These are phyloP conservation scores for Dendrobium catenatum DNA, from an alignment of 106 monocot genomes.

Conservation along the genomic window DNA sequence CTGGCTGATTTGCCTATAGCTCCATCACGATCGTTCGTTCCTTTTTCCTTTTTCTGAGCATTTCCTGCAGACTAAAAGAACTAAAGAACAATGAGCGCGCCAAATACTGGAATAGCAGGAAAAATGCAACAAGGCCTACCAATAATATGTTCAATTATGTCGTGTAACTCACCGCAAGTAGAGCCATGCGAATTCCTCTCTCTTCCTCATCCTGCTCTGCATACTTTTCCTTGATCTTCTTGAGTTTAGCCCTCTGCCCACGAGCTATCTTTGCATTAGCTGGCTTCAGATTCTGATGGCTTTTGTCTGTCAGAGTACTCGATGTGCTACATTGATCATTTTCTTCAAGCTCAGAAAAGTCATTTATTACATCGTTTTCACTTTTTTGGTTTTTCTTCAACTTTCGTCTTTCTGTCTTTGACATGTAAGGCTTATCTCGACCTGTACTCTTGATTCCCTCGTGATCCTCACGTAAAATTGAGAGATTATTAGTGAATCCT, in stretches of 20 bases:
- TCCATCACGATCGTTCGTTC: constrained; percentile 24
- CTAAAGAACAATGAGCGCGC: constrained; percentile 1
- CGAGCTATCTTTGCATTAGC: constrained; percentile 47
- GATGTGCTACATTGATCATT: constrained; percentile 11
- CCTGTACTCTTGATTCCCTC: constrained; percentile 30
- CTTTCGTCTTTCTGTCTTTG: constrained; percentile 84
- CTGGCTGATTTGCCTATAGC: constrained; percentile 20
- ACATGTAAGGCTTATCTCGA: constrained; percentile 78
- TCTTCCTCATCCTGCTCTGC: constrained; percentile 98
- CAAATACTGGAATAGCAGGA: constrained; percentile 5
- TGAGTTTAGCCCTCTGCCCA: constrained; percentile 85
- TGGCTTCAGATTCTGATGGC: constrained; percentile 20
- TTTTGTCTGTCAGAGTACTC: constrained; percentile 19
- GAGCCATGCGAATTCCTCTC: constrained; percentile 87
- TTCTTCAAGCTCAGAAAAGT: constrained; percentile 22
- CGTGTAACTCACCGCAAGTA: constrained; percentile 64
- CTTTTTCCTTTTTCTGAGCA: constrained; percentile 50
- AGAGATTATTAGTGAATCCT: constrained; percentile 17
- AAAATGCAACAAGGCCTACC: background rate
- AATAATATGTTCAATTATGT: background rate
- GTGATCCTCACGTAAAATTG: constrained; percentile 22
- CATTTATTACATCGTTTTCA: constrained; percentile 18
- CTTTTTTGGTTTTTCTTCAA: constrained; percentile 61
- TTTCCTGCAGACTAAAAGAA: constrained; percentile 80
- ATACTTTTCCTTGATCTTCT: constrained; percentile 98